A percentile compares a stretch with the other conserved stretches of the same genome.
These are phyloP conservation scores for Barnettozyma populi DNA, from an alignment of 805 yeast species.

Conservation along the genomic window DNA sequence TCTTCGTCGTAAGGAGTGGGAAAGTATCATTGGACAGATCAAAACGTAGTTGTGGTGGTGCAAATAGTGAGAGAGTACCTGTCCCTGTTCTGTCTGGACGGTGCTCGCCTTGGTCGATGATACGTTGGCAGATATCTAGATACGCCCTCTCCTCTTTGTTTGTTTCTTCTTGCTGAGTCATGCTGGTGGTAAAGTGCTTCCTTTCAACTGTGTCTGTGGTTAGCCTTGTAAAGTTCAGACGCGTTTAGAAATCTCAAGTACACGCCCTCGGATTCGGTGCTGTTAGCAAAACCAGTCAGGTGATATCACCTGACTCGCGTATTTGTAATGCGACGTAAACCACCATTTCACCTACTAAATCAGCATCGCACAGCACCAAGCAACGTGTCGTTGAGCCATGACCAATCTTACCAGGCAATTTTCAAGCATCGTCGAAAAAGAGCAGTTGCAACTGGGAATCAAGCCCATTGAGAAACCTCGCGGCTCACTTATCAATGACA, in stretches of 20 bases:
- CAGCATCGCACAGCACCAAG: too few relatives aligned
- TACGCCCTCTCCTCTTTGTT: conserved; percentile 73
- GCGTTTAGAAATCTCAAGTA: background rate
- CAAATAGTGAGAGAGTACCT: conserved; percentile 86
- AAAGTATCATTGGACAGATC: conserved; percentile 63
- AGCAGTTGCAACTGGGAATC: conserved; percentile 5
- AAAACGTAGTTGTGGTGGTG: conserved; percentile 93
- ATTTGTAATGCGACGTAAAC: too few relatives aligned
- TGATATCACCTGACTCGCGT: background rate
- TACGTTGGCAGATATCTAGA: conserved; percentile 70
- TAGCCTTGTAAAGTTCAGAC: background rate
- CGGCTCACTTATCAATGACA: conserved; percentile 8
- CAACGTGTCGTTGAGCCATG: background rate
- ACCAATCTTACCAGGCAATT: background rate
- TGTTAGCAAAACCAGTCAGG: background rate
- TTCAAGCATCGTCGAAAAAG: background rate
- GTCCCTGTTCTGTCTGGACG: conserved; percentile 98
- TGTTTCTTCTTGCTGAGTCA: conserved; percentile 11
- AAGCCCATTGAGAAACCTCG: background rate
- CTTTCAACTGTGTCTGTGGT: background rate
- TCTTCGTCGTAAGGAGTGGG: conserved; percentile 90
- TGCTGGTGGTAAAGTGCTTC: background rate
- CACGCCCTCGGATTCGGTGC: background rate
- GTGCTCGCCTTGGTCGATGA: conserved; percentile 79
- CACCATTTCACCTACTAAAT: too few relatives aligned